phyloP scores from a whole-genome alignment of 768 basidiomycete species.

The Amanita rimosa region DNA sequence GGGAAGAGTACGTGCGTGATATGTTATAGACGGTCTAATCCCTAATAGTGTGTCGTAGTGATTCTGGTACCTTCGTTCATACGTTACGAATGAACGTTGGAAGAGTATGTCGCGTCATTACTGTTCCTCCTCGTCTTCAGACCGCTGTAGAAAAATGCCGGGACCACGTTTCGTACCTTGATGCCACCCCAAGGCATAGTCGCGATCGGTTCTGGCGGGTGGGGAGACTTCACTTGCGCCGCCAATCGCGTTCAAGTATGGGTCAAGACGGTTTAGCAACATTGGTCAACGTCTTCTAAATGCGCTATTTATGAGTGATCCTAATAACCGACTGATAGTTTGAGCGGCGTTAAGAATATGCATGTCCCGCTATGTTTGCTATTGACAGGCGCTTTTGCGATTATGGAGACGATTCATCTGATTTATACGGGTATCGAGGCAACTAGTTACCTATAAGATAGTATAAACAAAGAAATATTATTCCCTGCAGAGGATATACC shows the following conservation, averaged over 20 bases:
- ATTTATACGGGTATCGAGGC: no score
- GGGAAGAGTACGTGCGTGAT: conserved; percentile 22
- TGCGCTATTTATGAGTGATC: background rate
- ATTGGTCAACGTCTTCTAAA: background rate
- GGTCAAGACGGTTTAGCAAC: conserved; percentile 17
- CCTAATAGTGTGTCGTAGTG: conserved; percentile 1
- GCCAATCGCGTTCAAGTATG: conserved; percentile 50
- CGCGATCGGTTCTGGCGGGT: conserved; percentile 41
- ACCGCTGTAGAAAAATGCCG: conserved; percentile 21
- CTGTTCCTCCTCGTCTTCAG: background rate
- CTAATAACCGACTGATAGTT: background rate
- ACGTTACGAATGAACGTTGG: conserved; percentile 61
- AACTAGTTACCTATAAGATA: no score
- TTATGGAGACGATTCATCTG: no score
- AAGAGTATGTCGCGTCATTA: conserved; percentile 27
- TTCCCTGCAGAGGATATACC: no score
- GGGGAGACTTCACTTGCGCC: conserved; percentile 55
- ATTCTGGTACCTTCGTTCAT: conserved; percentile 22
- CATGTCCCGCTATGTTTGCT: no score
- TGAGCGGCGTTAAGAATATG: no score
- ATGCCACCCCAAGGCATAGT: conserved; percentile 35
- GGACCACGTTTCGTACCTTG: conserved; percentile 33
- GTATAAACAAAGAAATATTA: no score
- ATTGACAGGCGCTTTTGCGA: no score
- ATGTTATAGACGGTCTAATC: background rate